Evolutionary conservation across 2,329 filamentous ascomycete genomes (phyloP).

Genomic region (Alternaria sp.): DNA sequence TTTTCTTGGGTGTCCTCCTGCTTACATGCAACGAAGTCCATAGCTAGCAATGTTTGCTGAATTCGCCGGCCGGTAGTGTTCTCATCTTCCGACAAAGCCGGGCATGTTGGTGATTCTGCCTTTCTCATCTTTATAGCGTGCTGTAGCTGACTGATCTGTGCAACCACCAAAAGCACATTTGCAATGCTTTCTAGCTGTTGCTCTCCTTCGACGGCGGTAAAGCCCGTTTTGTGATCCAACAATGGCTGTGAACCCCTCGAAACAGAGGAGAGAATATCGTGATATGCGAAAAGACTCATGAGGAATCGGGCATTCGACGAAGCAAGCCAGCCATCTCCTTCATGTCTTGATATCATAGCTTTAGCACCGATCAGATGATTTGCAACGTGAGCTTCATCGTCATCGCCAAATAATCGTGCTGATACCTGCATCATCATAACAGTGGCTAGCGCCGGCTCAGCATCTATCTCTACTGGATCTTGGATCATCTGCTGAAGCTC

Average conservation of each 20-base stretch:
- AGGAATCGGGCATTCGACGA: slow-evolving; percentile 39
- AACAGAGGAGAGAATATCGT: slow-evolving; percentile 44
- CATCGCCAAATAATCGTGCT: slow-evolving; percentile 33
- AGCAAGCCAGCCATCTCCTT: slow-evolving; percentile 10
- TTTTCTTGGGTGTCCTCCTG: not conserved
- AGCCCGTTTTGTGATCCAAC: slow-evolving; percentile 28
- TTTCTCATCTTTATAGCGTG: slow-evolving; percentile 28
- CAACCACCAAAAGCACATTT: slow-evolving; percentile 35
- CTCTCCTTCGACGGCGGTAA: slow-evolving; percentile 36
- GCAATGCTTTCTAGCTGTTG: slow-evolving; percentile 35
- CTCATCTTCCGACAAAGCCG: slow-evolving; percentile 26
- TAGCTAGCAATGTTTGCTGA: slow-evolving; percentile 26
- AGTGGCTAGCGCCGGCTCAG: slow-evolving; percentile 39
- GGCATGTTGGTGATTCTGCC: not conserved
- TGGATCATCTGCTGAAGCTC: slow-evolving; percentile 37
- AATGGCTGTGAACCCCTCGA: slow-evolving; percentile 38
- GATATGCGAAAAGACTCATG: slow-evolving; percentile 42
- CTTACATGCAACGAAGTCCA: slow-evolving; percentile 25
- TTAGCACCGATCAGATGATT: slow-evolving; percentile 43
- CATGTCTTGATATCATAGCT: slow-evolving; percentile 38
- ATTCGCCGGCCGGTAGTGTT: slow-evolving; percentile 28
- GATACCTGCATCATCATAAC: slow-evolving; percentile 48
- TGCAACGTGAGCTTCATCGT: slow-evolving; percentile 34
- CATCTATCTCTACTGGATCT: slow-evolving; percentile 25
- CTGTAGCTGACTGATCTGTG: slow-evolving; percentile 38